Base-by-base conservation (phyloP, 352 stramenopile species). In the Phytophthora boehmeriae region DNA sequence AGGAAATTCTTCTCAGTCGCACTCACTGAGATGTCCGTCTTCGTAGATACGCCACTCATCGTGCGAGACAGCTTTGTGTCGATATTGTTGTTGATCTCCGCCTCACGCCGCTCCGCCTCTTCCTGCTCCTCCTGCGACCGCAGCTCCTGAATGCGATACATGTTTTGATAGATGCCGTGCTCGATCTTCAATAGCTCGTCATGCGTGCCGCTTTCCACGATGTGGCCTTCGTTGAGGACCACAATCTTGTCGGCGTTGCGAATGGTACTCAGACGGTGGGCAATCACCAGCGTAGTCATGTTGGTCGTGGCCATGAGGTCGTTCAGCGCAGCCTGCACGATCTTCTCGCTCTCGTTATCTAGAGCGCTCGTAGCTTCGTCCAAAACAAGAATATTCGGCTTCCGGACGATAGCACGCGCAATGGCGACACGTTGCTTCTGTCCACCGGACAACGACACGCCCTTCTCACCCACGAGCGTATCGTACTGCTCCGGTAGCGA, bases 401-500 rank as follows among this genome's bases (percentile, higher is more conserved):
- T 66, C 20, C 78, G 80, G 14, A 86, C 54, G 35, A 86, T 80
- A 34, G 55, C 54, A 32, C 65, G 69, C 0, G 75, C 75, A 32
- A 83, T 84, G 10, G 75, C 73, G 17, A 81, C 64, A 14, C 76
- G 76, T 50, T 86, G 74, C 45, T 84, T 86, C 58, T 84, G 66
- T 2, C 76, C 76, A 27, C 76, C 76, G 39, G 66, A 79, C 8
- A 86, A 50, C 27, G 81, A 78, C 19, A 84, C 52, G 22, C 76
- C 76, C 35, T 76, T 70, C 58, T 85, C 75, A 16, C 77, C 77
- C 1, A 86, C 65, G 28, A 76, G 45, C 11, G 93, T 98, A 20
- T 98, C 82, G 73, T 88, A 97, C 35, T 88, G 76, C 32, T 97
- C 63, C 3, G 84, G 80, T 32, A 98, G 66, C 16, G 65, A 72